Evolutionary conservation across 2,329 filamentous ascomycete genomes (phyloP), one percentile per base, ranked within the genome.

Genomic region (Penicillium psychrosexuale): DNA sequence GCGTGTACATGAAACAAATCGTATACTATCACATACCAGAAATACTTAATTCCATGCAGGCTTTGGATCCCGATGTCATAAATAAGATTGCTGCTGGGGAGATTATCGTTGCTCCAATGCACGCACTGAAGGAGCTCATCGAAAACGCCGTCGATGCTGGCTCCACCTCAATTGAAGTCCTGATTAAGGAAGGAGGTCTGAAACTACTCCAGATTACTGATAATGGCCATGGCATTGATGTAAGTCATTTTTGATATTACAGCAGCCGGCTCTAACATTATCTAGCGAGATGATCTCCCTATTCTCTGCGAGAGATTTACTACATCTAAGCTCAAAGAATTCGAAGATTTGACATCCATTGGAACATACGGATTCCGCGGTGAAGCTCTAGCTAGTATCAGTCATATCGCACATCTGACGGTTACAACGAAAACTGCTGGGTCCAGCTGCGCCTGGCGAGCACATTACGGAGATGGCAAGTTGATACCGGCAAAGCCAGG

Each of bases 81-180:
- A 99, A 97, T 79, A 99, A 97, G 73, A 99, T 99, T 63, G 94
- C 94, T 0, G 94, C 94, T 0, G 94, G 94, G 19, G 94, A 99
- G 73, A 99, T 99, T 66, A 99, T 99, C 57, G 91, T 99, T 46
- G 93, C 94, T 2, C 95, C 94, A 0, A 91, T 97, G 28, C 91
- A 99, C 73, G 94, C 95, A 3, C 75, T 99, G 54, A 99, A 99
- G 74, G 94, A 99, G 72, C 79, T 99, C 47, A 91, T 99, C 12
- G 94, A 99, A 72, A 99, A 99, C 66, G 88, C 94, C 4, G 91
- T 99, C 15, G 95, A 99, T 75, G 94, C 95, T n/a, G 93, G 94
- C 5, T 90, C 94, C 3, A 97, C 94, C 0, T 85, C 88, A 2
- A 78, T 99, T 43, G 94, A 99, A 69, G 87, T 99, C 17, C 72